Evolutionary conservation across 2,329 filamentous ascomycete species (phyloP), one percentile per base, ranked within the genome.

Genomic region (Cyphellophora europaea): DNA sequence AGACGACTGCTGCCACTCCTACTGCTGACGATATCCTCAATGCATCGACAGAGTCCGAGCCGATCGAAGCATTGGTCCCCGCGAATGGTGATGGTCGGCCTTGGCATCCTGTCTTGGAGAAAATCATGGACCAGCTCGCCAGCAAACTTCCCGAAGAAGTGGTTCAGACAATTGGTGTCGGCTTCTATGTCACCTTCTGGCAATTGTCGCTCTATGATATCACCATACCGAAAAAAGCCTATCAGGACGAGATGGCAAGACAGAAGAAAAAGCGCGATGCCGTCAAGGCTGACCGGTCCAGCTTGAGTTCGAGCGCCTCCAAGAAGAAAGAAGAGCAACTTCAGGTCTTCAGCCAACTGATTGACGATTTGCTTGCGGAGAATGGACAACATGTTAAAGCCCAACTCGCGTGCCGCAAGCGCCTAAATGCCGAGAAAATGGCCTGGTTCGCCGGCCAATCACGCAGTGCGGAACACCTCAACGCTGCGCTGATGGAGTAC

Each of bases 171-270:
- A 72, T 95, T 33, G 87, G 77, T 28, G 69, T 86, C 1, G 77
- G 83, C 18, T 89, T 95, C 55, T 95, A 86, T 52, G 76, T 83
- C 28, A 83, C 82, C 0, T 98, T 98, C 60, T 98, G 91, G 91
- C 80, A 88, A 33, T 68, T 95, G 10, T 79, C 86, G 17, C 71
- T 93, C 3, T 78, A 82, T 30, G 89, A 98, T 54, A 67, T 95
- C 38, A 74, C 76, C 37, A 77, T 88, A 44, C 83, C 84, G 1
- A 76, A 76, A 42, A 71, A 77, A 19, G 82, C 80, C 41, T 98
- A 98, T 54, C 72, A 82, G 31, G 72, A 77, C 11, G 87, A 93
- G 53, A 77, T 79, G 21, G 73, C 76, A 13, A 71, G 77, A 6
- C 66, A 87, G 14, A 74, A 79, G 47, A 75, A 74, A 36, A 77